Percentiles rank a stretch among this genome's conserved stretches.
phyloP scores from a whole-genome alignment of 257 asterid species.

The Avicennia marina region DNA sequence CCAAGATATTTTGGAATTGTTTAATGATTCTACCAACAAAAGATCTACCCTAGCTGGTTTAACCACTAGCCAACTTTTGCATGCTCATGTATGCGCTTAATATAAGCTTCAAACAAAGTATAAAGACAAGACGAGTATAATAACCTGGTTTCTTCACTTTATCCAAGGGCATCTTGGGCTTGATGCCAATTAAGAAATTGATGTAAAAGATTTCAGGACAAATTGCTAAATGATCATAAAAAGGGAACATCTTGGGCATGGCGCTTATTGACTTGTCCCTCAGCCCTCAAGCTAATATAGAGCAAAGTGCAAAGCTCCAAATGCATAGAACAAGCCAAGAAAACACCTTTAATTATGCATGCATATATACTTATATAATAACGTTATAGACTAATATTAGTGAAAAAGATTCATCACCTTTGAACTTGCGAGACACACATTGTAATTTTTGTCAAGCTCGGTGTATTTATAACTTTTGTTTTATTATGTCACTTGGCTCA shows the following conservation, averaged over 20 bases:
- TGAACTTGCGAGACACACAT: slow-evolving; percentile 20
- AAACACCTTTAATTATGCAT: slow-evolving; percentile 11
- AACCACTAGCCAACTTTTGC: not conserved
- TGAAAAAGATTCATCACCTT: slow-evolving; percentile 9
- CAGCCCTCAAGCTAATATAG: slow-evolving; percentile 19
- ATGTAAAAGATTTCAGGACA: slow-evolving; percentile 26
- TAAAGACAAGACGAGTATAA: slow-evolving; percentile 36
- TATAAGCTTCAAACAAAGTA: slow-evolving; percentile 6
- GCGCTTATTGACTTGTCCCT: slow-evolving; percentile 36
- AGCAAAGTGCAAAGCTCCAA: slow-evolving; percentile 13
- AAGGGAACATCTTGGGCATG: slow-evolving; percentile 35
- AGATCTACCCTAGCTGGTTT: too few relatives aligned
- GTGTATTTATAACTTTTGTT: slow-evolving; percentile 30
- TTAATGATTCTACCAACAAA: too few relatives aligned
- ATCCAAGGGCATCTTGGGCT: slow-evolving; percentile 43
- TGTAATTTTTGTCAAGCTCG: slow-evolving; percentile 33
- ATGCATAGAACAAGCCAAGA: slow-evolving; percentile 10
- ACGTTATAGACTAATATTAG: too few relatives aligned
- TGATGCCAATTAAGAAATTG: slow-evolving; percentile 26
- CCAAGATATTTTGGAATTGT: too few relatives aligned
- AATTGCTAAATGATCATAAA: slow-evolving; percentile 13
- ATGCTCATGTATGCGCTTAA: too few relatives aligned
- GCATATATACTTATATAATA: too few relatives aligned
- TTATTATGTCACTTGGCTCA: slow-evolving; percentile 58
- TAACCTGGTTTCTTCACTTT: slow-evolving; percentile 36